A percentile compares a stretch with the other conserved stretches of the same genome.
These are phyloP conservation scores for Coniochaeta sp. DNA, from an alignment of 2,329 filamentous ascomycete species.

Conservation along the genomic window DNA sequence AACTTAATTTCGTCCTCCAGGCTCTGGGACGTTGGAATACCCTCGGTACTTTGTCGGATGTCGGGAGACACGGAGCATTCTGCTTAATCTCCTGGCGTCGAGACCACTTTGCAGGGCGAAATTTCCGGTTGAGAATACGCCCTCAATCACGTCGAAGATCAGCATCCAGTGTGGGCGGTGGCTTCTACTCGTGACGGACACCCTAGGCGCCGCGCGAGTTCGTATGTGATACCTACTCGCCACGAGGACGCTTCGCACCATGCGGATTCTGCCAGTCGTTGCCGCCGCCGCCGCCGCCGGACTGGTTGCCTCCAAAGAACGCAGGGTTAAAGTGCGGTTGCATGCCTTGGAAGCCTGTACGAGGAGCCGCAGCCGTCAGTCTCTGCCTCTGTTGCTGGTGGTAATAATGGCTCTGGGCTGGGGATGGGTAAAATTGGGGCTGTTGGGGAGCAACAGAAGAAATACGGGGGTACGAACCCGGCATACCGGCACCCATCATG, in stretches of 20 bases:
- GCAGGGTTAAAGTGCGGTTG: conserved; percentile 65
- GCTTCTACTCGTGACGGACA: neutral
- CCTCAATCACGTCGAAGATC: neutral
- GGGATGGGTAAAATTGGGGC: too few species aligned
- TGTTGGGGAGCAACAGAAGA: neutral
- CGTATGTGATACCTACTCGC: conserved; percentile 43
- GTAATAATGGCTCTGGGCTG: too few species aligned
- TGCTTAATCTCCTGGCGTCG: neutral
- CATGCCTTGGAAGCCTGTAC: conserved; percentile 58
- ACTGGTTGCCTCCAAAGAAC: conserved; percentile 55
- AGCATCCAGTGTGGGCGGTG: neutral
- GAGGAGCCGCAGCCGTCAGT: neutral
- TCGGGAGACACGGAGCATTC: neutral
- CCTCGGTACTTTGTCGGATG: neutral
- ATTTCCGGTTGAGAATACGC: too few species aligned
- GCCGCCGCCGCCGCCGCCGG: conserved; percentile 30
- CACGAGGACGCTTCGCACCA: conserved; percentile 70
- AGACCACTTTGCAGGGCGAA: neutral
- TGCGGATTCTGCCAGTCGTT: conserved; percentile 70
- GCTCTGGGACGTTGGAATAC: neutral
- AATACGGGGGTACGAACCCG: conserved; percentile 36
- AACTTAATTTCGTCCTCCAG: neutral
- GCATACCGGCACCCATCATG: conserved; percentile 48
- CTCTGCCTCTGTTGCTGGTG: neutral
- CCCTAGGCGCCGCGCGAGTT: neutral